Base-by-base conservation (phyloP, 169 alveolate genomes). In the Theileria equi region DNA sequence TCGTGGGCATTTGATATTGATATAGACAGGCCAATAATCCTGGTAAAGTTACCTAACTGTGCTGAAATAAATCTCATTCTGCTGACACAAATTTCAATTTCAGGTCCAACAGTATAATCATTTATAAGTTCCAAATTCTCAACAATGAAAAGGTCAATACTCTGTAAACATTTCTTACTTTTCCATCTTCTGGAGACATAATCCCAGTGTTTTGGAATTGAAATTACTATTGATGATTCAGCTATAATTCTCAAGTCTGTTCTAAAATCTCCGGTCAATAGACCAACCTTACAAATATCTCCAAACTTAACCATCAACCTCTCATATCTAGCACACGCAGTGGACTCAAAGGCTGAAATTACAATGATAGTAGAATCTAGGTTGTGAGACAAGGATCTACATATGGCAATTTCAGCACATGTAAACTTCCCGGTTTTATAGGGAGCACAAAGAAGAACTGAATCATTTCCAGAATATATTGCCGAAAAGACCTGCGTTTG, bases 141-240 rank as follows among this genome's bases (percentile, higher is more conserved):
- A 47, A 93, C 95, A 34, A 97, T 88, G 50, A 94, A 89, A 54
- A 97, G 82, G 64, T 91, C 90, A 3, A 94, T 89, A 71, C 81
- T 70, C 41, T 88, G 91, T 1, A 93, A 61, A 19, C 80, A 80
- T 70, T 86, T 83, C 67, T 85, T 87, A n/a, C 69, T 69, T 45
- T 87, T 89, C 97, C 98, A 94, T 50, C 94, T 91, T 71, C 97
- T 90, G 0, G 96, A 84, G n/a, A 94, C 77, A 40, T 89, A 88
- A 68, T 95, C 96, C 96, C 96, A 94, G 36, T 92, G 92, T 40
- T 91, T 93, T 1, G 98, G 95, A 16, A 95, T 95, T n/a, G 95
- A 64, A 5, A 94, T 83, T 54, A 93, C 89, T 5, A 95, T 89
- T 61, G 91, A 84, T 35, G 86, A 72, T 7, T 73, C 53, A 55